Base-by-base conservation (phyloP, 2,329 filamentous ascomycete genomes). In the Septoria petroselini region DNA sequence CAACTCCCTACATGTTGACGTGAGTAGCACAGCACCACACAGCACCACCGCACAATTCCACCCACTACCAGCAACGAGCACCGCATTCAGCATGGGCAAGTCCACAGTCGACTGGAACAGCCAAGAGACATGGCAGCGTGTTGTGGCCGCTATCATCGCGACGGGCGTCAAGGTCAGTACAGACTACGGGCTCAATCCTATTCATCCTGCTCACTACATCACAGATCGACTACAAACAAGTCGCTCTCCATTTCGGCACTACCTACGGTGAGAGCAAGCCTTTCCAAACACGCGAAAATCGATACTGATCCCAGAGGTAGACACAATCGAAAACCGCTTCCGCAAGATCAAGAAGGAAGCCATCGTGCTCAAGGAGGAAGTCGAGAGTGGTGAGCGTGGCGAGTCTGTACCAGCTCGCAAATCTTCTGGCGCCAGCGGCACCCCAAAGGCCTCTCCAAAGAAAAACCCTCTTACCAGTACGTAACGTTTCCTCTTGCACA, bases 301-400 rank as follows among this genome's bases (percentile, higher is more conserved):
- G 25, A 18, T 29, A 9, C 31, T 44, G 2, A 37, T 1, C 4
- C 7, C 12, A n/a, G 2, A 18, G 15, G 9, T 9, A 46, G 43
- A 77, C 52, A 65, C 75, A 0, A 69, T 79, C 18, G 71, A 78
- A 52, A 68, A 68, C 35, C 70, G 68, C 2, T 70, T 79, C 29
- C 71, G 73, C 35, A 68, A 66, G 38, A 71, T 70, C 52, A 76
- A 75, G 40, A 70, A 70, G 40, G 41, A 64, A 1, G 73, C 75
- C 0, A 60, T 64, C 0, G 53, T 59, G 12, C 60, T 62, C 37
- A 62, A 64, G 48, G 54, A 54, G 6, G 62, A 61, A 25, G 55
- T 60, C 29, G 45, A 59, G 21, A 52, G 53, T 34, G 62, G 61
- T 23, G 54, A 58, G 35, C 57, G 55, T 6, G 47, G 42, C 37